Base-by-base conservation (phyloP, 352 stramenopile genomes). In the Globisporangium spinosum region DNA sequence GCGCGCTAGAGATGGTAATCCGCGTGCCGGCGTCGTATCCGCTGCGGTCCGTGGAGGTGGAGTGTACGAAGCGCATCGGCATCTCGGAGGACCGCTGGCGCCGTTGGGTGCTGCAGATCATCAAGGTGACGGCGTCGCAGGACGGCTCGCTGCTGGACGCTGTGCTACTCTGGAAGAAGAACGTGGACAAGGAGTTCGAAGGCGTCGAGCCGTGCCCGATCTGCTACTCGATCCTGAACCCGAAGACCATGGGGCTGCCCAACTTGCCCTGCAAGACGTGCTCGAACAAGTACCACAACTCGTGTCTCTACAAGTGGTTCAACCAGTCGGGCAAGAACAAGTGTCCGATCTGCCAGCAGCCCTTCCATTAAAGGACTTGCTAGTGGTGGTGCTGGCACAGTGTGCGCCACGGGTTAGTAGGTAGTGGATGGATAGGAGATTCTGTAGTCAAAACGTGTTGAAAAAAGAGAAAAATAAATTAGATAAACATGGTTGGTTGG, bases 251-350 rank as follows among this genome's bases (percentile, higher is more conserved):
- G 87, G 84, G 80, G 0, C 74, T 97, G 60, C 91, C 91, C 40
- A 93, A 89, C 38, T 68, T 97, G 65, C 76, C 85, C 32, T 97
- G 91, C 83, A 97, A 97, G 71, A 97, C 90, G 34, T 97, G 91
- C 81, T 80, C 75, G 62, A 97, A 97, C 83, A 95, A 94, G 77
- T 97, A 97, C 79, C 91, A 97, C 81, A 95, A 94, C 74, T 92
- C 87, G 72, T 97, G 91, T 71, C 78, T 97, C 34, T 97, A 97
- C 89, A 97, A 97, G 80, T 97, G 91, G 90, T 97, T 97, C 77
- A 95, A 94, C 76, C 93, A 97, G 69, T 96, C 88, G 64, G 88
- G 89, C 77, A 97, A 97, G 79, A 97, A 96, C 85, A 97, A 95
- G 75, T 97, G 91, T 62, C 90, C 91, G 62, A 94, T 97, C 71